Base-by-base conservation (phyloP, 164 flowering plant species). In the Stephania japonica region DNA sequence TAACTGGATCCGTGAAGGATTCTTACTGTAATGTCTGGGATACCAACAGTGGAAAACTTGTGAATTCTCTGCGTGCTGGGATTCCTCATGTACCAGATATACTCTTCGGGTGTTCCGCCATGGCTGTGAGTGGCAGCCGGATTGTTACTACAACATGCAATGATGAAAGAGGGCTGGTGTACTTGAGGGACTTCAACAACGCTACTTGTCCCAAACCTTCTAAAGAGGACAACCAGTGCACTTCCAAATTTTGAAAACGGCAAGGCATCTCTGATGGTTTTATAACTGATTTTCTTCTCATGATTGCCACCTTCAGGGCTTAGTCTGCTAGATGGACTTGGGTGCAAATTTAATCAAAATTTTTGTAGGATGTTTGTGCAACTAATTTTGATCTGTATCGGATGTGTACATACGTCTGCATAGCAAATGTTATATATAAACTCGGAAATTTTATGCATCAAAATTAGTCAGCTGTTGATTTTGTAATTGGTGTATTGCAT, bases 101-200 rank as follows among this genome's bases (percentile, higher is more conserved):
- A 27, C 43, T 18, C 14, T 42, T 11, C 43, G 85, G 88, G 42
- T 88, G 87, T 74, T 78, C 83, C 0, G 87, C 91, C 70, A 75
- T 89, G 90, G 91, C 92, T 70, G 91, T 85, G 6, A 50, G 84
- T 67, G 88, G 86, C 16, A 80, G 76, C 70, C 82, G 81, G 50
- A 85, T 89, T 65, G 87, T 83, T 41, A 85, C 89, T 67, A 85
- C 85, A 16, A 53, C 76, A 71, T 68, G 26, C 61, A 77, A 71
- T 56, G 72, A 9, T 14, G 83, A 68, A 6, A 7, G 24, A 25
- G 83, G 82, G 32, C 24, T 42, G 5, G 0, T 84, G n/a, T 80
- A 72, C 62, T 81, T 72, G 56, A 79, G 85, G 77, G 89, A 89
- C 78, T 90, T 83, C 80, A 69, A 67, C 3, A 65, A 73, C 71